These are phyloP conservation scores for Bombardia bombarda DNA, from an alignment of 495 filamentous ascomycete species.

Conservation along the genomic window DNA sequence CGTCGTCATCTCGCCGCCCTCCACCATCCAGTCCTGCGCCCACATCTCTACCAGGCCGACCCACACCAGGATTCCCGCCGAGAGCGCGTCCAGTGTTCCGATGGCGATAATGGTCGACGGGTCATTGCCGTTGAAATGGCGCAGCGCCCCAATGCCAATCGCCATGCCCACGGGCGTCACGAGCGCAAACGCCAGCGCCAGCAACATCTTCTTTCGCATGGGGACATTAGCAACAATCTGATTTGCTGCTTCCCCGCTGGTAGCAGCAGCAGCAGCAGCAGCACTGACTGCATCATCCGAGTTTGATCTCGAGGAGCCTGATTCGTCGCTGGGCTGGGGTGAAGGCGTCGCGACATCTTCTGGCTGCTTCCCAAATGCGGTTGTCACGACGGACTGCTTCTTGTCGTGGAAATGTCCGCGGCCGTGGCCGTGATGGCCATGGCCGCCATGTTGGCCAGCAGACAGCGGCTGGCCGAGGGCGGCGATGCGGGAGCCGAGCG, in stretches of 20 bases:
- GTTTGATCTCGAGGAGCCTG: conserved; percentile 1
- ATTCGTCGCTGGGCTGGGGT: too few species aligned
- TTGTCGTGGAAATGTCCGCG: not conserved
- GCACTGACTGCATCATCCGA: conserved; percentile 1
- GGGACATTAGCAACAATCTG: conserved; percentile 10
- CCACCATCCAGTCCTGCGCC: conserved; percentile 47
- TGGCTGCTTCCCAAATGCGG: too few species aligned
- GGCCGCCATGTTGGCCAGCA: not conserved
- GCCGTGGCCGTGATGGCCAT: conserved; percentile 9
- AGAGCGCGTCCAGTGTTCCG: conserved; percentile 50
- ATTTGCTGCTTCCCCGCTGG: not conserved
- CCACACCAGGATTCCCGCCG: conserved; percentile 52
- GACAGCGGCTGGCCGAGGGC: conserved; percentile 29
- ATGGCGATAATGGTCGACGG: conserved; percentile 45
- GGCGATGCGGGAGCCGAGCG: conserved; percentile 65
- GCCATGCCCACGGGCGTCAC: conserved; percentile 53
- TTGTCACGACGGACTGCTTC: not conserved
- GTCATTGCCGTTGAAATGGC: conserved; percentile 49
- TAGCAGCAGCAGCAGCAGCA: not conserved
- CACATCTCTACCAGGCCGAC: conserved; percentile 55
- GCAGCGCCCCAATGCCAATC: conserved; percentile 47
- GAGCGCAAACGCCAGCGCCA: conserved; percentile 44
- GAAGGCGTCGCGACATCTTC: too few species aligned
- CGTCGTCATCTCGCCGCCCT: conserved; percentile 21
- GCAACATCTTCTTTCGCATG: conserved; percentile 32